Evolutionary conservation across 2,329 filamentous ascomycete species (phyloP), one percentile per base, ranked within the genome.

Genomic region (Arachnopeziza araneosa): DNA sequence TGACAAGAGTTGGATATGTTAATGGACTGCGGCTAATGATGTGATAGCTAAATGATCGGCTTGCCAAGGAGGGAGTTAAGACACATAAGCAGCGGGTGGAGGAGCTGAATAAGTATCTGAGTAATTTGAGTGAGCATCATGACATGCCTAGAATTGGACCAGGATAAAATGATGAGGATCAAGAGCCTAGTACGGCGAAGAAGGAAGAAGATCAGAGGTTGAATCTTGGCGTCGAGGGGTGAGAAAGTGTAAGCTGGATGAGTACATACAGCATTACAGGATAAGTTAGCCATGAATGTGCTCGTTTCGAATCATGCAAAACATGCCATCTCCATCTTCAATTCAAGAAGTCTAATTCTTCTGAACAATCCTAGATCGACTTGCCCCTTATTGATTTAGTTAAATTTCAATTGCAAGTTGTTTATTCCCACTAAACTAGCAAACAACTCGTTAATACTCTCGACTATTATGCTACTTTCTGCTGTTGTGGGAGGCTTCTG

Each of bases 61-160:
- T 96, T 52, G 87, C 89, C 71, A 68, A 69, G 26, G 93, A 97
- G 73, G 88, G 96, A 19, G 84, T 93, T 67, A 98, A 97, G 80
- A 96, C 93, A 30, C 95, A 99, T 75, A 98, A 98, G 74, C 90
- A 99, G 78, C 86, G 91, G 12, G 93, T 99, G 51, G 93, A 98
- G 74, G 92, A 97, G 73, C 78, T 98, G 68, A 99, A 99, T 74
- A 91, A 90, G 64, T 97, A 98, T 74, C 78, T 99, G 44, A 95
- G 91, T 66, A 89, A 87, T 66, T 76, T 99, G 70, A 96, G 91
- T 76, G 95, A 99, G 76, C 95, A 99, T 77, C 93, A 99, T 75
- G 95, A 99, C 73, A 99, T 99, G 63, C 63, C 63, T 24, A 60
- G 61, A 57, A 65, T 65, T 51, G 63, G 63, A 48, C 63, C 63